Conservation (phyloP, 2,329 filamentous ascomycete species). For the Acrocalymma vagum region DNA sequence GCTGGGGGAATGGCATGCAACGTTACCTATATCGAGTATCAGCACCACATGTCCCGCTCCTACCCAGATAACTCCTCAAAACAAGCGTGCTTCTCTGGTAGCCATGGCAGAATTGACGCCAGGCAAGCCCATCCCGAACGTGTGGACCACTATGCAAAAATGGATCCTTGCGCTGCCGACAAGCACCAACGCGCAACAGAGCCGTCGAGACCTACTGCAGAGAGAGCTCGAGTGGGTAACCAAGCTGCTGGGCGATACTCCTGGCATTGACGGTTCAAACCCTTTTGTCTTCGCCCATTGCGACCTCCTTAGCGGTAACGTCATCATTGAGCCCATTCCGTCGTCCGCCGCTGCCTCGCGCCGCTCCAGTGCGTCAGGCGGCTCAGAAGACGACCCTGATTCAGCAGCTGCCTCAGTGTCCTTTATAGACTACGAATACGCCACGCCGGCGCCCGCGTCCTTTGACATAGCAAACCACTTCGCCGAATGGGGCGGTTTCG, state of each 20-base stretch:
- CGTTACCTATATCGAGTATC: slow-evolving; percentile 64
- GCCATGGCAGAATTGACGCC: slow-evolving; percentile 58
- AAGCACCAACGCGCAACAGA: slow-evolving; percentile 72
- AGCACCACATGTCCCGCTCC: slow-evolving; percentile 49
- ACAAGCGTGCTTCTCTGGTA: slow-evolving; percentile 46
- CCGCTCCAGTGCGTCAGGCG: slow-evolving; percentile 41
- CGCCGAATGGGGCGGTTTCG: slow-evolving; percentile 96
- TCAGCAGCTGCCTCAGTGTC: slow-evolving; percentile 41
- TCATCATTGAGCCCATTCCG: slow-evolving; percentile 76
- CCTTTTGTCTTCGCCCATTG: slow-evolving; percentile 93
- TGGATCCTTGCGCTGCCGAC: slow-evolving; percentile 90
- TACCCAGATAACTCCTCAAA: slow-evolving; percentile 36
- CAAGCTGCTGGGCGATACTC: slow-evolving; percentile 75
- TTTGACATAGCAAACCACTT: slow-evolving; percentile 99
- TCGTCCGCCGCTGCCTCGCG: slow-evolving; percentile 43
- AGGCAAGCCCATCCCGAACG: slow-evolving; percentile 79
- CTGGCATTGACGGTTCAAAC: slow-evolving; percentile 73
- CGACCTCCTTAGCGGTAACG: slow-evolving; percentile 94
- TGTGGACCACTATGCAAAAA: slow-evolving; percentile 96
- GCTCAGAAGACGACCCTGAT: slow-evolving; percentile 39
- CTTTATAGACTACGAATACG: slow-evolving; percentile 99
- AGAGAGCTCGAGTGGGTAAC: slow-evolving; percentile 77
- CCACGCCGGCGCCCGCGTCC: slow-evolving; percentile 89
- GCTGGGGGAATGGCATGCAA: slow-evolving; percentile 92
- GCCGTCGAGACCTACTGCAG: slow-evolving; percentile 74